A percentile compares a stretch with the other conserved stretches of the same genome.
phyloP scores from a whole-genome alignment of 1,284 basidiomycete species.

The Leccinum solheimii region DNA sequence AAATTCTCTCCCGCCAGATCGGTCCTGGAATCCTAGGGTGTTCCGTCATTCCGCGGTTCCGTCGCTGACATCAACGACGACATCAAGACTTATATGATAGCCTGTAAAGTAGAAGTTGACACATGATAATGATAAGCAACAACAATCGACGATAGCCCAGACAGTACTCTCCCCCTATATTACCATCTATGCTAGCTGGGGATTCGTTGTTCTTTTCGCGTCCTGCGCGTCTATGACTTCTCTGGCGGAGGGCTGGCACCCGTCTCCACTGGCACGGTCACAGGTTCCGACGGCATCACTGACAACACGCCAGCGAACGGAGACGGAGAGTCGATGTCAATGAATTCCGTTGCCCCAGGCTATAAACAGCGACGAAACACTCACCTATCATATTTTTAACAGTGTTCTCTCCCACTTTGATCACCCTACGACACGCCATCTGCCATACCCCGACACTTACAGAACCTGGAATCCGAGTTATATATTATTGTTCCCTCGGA shows the following conservation, averaged over 20 bases:
- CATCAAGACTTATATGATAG: neutral
- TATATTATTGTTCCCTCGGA: neutral
- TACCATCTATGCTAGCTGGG: constrained; percentile 5
- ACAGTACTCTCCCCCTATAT: constrained; percentile 6
- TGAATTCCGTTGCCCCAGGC: neutral
- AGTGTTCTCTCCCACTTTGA: constrained; percentile 67
- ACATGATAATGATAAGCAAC: constrained; percentile 23
- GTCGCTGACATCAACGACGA: neutral
- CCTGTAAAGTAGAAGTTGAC: constrained; percentile 18
- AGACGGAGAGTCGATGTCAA: constrained; percentile 1
- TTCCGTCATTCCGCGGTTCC: constrained; percentile 17
- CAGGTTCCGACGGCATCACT: constrained; percentile 24
- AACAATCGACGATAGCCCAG: neutral
- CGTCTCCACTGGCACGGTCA: constrained; percentile 17
- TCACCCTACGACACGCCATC: constrained; percentile 81
- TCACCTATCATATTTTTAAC: constrained; percentile 52
- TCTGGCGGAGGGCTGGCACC: constrained; percentile 7
- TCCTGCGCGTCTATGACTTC: constrained; percentile 17
- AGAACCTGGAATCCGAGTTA: constrained; percentile 53
- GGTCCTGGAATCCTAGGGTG: constrained; percentile 2
- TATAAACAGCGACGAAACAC: constrained; percentile 9
- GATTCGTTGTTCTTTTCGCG: neutral
- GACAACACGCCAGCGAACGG: neutral
- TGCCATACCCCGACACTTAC: constrained; percentile 91
- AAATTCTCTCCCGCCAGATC: neutral